phyloP scores from a whole-genome alignment of 495 filamentous ascomycete genomes.

The Ramalina intermedia region DNA sequence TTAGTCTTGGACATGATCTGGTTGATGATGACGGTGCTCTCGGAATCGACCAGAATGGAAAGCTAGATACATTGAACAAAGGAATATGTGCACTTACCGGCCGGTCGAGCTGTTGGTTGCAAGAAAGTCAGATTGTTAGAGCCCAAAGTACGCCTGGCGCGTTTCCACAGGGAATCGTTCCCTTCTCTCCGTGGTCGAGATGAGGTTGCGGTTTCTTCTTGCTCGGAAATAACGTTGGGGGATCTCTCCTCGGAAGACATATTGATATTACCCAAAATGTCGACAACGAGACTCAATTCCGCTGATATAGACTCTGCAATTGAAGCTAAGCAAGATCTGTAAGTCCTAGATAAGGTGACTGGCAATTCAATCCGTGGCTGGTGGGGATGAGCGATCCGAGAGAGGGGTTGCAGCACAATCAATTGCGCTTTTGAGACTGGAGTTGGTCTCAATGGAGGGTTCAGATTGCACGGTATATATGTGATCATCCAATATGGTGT shows the following conservation, averaged over 20 bases:
- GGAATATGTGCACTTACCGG: conserved; percentile 7
- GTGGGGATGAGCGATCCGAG: too few relatives aligned
- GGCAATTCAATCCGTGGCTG: too few relatives aligned
- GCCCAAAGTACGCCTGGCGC: conserved; percentile 15
- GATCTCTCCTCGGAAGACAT: conserved; percentile 5
- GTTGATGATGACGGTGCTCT: background rate
- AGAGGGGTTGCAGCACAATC: too few relatives aligned
- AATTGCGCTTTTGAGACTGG: too few relatives aligned
- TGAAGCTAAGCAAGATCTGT: too few relatives aligned
- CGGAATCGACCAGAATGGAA: background rate
- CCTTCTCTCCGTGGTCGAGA: conserved; percentile 10
- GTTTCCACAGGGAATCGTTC: conserved; percentile 18
- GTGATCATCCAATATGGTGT: too few relatives aligned
- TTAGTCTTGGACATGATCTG: too few relatives aligned
- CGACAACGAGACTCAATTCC: background rate
- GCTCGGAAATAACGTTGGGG: background rate
- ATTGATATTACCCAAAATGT: background rate
- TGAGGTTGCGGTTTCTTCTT: background rate
- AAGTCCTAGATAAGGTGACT: too few relatives aligned
- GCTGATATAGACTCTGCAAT: too few relatives aligned
- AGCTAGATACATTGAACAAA: background rate
- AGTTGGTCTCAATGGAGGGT: too few relatives aligned
- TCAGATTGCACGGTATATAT: too few relatives aligned
- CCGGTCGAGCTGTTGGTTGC: conserved; percentile 11
- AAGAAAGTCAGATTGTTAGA: conserved; percentile 15